Evolutionary conservation across 805 yeast genomes (phyloP).

Genomic region (Ogataea trehalophila): DNA sequence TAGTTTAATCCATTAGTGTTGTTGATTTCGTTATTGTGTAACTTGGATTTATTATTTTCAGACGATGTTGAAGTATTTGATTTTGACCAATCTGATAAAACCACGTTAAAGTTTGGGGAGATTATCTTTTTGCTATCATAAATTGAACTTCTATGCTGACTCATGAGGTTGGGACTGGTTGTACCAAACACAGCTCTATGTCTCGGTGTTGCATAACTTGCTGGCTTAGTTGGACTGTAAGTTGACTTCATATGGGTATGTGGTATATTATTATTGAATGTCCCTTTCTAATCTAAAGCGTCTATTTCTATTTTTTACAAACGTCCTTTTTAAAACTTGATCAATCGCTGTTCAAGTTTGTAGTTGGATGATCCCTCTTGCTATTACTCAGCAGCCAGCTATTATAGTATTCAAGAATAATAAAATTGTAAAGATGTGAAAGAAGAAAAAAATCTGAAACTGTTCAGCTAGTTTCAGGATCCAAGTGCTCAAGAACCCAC

Average conservation of each 20-base stretch:
- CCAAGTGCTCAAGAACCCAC: no score
- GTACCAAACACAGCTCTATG: constrained; percentile 31
- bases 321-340: no score
- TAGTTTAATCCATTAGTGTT: constrained; percentile 4
- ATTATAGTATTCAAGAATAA: no score
- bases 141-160: constrained; percentile 25
- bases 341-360: no score
- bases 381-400: no score
- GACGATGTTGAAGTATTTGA: constrained; percentile 11
- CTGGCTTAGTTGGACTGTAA: constrained; percentile 8
- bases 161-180: constrained; percentile 26
- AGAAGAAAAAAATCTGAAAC: no score
- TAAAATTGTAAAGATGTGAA: no score
- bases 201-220: constrained; percentile 15
- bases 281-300: no score
- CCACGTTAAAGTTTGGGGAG: constrained; percentile 33
- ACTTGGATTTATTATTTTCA: neutral
- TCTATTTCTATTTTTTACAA: no score
- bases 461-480: no score
- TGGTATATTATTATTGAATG: no score
- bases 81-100: constrained; percentile 30
- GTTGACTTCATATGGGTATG: neutral
- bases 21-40: neutral
- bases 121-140: constrained; percentile 27
- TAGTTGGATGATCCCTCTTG: no score